Evolutionary conservation across 106 monocot species (phyloP).

Genomic region (Cymbidium sinense): DNA sequence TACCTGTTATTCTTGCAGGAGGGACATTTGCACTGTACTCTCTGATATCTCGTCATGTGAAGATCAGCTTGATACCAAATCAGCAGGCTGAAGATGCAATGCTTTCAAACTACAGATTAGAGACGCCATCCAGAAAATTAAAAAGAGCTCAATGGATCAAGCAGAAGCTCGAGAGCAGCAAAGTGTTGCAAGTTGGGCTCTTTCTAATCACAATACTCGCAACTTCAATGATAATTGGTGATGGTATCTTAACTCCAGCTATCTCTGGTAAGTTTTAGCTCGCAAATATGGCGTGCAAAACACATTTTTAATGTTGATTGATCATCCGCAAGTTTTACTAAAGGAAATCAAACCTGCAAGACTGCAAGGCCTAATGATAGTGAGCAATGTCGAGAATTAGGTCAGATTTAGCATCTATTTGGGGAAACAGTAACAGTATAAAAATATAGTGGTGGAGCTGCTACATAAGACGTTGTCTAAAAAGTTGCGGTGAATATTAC

Average conservation of each 20-base stretch:
- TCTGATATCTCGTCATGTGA: slow-evolving; percentile 64
- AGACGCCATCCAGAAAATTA: slow-evolving; percentile 27
- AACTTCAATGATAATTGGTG: slow-evolving; percentile 77
- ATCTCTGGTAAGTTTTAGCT: slow-evolving; percentile 93
- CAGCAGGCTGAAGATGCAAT: slow-evolving; percentile 50
- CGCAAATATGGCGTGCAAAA: too few relatives aligned
- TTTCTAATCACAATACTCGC: slow-evolving; percentile 53
- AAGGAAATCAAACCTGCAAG: neutral
- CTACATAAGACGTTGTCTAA: too few relatives aligned
- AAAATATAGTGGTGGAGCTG: too few relatives aligned
- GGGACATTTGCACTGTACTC: slow-evolving; percentile 86
- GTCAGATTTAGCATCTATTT: too few relatives aligned
- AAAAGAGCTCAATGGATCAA: slow-evolving; percentile 52
- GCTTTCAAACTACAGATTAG: slow-evolving; percentile 54
- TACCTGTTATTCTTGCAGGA: slow-evolving; percentile 30
- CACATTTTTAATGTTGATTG: neutral
- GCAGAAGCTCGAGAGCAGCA: slow-evolving; percentile 41
- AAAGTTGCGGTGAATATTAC: too few relatives aligned
- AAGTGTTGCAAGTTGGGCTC: slow-evolving; percentile 19
- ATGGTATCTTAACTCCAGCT: slow-evolving; percentile 69
- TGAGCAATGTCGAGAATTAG: too few relatives aligned
- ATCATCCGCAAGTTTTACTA: neutral
- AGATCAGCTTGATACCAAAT: slow-evolving; percentile 58
- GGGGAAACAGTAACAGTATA: too few relatives aligned
- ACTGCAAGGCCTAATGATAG: too few relatives aligned